Percentiles rank a stretch among this genome's conserved stretches.
Evolutionary conservation across 169 alveolate species (phyloP).

Genomic region (Neospora caninum): DNA sequence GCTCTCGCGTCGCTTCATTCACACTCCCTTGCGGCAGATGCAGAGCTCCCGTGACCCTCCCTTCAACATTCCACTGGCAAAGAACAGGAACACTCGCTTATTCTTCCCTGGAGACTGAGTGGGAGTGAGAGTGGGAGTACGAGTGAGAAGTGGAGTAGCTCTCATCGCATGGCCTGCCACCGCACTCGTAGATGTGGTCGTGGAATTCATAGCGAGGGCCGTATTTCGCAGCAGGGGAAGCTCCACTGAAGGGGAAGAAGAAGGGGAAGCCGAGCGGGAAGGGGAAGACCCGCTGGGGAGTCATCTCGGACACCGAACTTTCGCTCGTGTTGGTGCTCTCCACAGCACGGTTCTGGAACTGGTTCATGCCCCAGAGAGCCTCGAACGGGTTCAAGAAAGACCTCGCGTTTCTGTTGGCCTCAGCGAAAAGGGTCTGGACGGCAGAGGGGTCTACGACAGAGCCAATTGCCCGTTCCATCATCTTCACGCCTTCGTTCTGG

Average conservation of each 20-base stretch:
- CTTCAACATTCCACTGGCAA: not conserved
- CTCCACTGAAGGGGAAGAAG: conserved; percentile 37
- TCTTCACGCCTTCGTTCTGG: conserved; percentile 30
- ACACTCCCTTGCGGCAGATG: not conserved
- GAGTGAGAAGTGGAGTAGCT: not conserved
- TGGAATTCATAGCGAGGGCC: conserved; percentile 38
- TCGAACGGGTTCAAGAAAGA: conserved; percentile 14
- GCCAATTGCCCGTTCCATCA: conserved; percentile 10
- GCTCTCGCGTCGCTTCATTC: not conserved
- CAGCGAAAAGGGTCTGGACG: not conserved
- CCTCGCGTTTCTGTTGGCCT: conserved; percentile 37
- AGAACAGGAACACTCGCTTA: not conserved
- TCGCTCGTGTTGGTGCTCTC: not conserved
- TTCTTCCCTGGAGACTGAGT: conserved; percentile 23
- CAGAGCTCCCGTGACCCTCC: not conserved
- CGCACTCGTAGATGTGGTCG: conserved; percentile 38
- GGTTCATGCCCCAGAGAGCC: conserved; percentile 17
- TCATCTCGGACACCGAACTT: not conserved
- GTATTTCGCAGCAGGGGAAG: conserved; percentile 22
- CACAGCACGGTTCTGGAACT: conserved; percentile 6
- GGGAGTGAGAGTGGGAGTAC: conserved; percentile 26
- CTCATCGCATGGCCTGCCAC: conserved; percentile 36
- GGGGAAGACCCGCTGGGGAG: conserved; percentile 40
- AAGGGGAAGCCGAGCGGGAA: not conserved
- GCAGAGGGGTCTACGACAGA: not conserved